phyloP scores from a whole-genome alignment of 495 filamentous ascomycete species.

The Penicillium antarcticum region DNA sequence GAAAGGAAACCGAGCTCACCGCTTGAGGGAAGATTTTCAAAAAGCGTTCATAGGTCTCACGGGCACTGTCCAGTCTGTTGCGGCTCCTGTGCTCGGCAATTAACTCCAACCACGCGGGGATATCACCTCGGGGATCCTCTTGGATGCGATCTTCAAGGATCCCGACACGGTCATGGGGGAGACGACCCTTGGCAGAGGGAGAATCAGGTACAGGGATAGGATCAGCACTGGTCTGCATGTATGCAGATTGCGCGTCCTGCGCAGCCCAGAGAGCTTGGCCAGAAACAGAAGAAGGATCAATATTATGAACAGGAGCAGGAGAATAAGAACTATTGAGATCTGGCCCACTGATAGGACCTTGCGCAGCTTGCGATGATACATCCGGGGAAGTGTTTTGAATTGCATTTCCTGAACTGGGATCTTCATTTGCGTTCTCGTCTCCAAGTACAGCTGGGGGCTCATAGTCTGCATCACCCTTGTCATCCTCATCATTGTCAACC shows the following conservation, averaged over 20 bases:
- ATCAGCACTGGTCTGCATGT: conserved; percentile 36
- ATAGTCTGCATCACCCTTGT: conserved; percentile 53
- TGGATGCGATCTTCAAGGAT: conserved; percentile 85
- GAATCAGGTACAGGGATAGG: conserved; percentile 38
- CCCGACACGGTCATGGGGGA: conserved; percentile 75
- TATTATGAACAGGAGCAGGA: conserved; percentile 48
- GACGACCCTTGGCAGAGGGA: conserved; percentile 49
- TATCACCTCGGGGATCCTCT: conserved; percentile 87
- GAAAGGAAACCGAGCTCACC: conserved; percentile 56
- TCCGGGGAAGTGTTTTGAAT: conserved; percentile 56
- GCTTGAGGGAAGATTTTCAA: conserved; percentile 82
- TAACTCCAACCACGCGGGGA: conserved; percentile 83
- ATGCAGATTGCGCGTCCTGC: conserved; percentile 34
- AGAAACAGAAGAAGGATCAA: conserved; percentile 41
- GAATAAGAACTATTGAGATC: conserved; percentile 51
- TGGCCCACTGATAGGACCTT: conserved; percentile 51
- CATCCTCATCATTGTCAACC: conserved; percentile 53
- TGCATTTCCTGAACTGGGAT: conserved; percentile 55
- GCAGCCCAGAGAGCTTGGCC: conserved; percentile 42
- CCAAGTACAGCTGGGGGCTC: conserved; percentile 52
- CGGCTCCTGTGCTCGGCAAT: conserved; percentile 81
- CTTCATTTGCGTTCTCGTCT: conserved; percentile 45
- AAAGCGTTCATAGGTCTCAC: conserved; percentile 80
- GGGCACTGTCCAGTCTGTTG: conserved; percentile 75
- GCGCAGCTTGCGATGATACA: conserved; percentile 55